Percentiles rank a stretch among this genome's conserved stretches.
Conservation (phyloP, 257 asterid genomes). For the Nicotiana undulata region DNA sequence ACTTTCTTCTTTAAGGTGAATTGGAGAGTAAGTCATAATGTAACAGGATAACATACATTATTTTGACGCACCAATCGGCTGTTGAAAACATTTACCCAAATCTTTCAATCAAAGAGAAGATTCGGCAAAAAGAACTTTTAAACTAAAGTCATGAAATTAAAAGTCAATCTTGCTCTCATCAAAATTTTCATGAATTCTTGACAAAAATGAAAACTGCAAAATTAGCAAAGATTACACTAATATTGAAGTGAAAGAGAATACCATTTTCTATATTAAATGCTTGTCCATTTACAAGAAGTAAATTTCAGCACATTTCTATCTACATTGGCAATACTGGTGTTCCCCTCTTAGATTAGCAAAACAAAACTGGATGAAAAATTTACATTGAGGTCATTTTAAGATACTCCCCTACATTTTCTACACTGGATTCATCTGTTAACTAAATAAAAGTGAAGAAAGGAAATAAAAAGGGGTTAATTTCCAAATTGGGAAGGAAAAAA, state of each 20-base stretch:
- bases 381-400: background rate
- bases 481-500: background rate
- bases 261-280: background rate
- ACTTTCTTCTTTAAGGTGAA: background rate
- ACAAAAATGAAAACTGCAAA: background rate
- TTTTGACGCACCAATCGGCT: background rate
- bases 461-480: background rate
- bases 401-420: background rate
- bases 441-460: background rate
- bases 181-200: background rate
- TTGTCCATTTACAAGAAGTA: background rate
- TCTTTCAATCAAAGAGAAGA: background rate
- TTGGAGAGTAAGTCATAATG: background rate
- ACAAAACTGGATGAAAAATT: slow-evolving; percentile 12
- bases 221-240: too few relatives aligned
- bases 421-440: slow-evolving; percentile 7
- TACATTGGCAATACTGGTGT: background rate
- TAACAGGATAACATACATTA: too few relatives aligned
- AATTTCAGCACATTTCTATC: background rate
- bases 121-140: background rate
- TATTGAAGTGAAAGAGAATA: background rate
- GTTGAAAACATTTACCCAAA: background rate
- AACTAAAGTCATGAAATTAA: background rate
- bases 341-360: background rate
- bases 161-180: background rate